Evolutionary conservation across 1,284 basidiomycete genomes (phyloP).

Genomic region (Ceratobasidium sp.): DNA sequence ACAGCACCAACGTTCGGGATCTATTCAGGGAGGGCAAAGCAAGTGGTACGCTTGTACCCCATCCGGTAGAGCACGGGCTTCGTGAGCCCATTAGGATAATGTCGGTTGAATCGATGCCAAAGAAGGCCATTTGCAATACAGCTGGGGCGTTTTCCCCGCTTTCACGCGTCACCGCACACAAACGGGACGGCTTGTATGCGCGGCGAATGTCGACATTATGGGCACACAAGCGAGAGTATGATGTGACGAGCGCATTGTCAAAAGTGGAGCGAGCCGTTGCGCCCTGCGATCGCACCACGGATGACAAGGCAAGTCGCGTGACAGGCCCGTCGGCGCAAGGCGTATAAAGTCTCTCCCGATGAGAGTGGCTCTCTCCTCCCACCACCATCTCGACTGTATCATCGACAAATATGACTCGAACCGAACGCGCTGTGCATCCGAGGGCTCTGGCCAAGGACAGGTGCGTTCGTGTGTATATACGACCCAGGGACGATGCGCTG

Average conservation of each 20-base stretch:
- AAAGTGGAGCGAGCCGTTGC: constrained; percentile 37
- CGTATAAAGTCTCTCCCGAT: constrained; percentile 6
- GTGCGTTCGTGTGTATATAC: constrained; percentile 46
- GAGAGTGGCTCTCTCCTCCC: not conserved
- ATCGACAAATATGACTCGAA: constrained; percentile 75
- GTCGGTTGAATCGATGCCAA: not conserved
- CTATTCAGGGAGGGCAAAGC: too few species aligned
- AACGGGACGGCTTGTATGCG: constrained; percentile 6
- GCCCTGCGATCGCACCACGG: constrained; percentile 18
- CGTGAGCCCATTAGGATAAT: too few species aligned
- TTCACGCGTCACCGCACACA: not conserved
- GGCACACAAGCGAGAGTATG: not conserved
- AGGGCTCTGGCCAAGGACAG: constrained; percentile 80
- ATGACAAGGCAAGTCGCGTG: constrained; percentile 23
- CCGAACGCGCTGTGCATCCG: constrained; percentile 77
- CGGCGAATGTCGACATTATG: constrained; percentile 8
- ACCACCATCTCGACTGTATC: constrained; percentile 47
- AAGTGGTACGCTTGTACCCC: too few species aligned
- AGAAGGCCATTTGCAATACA: not conserved
- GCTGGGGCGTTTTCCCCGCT: constrained; percentile 40
- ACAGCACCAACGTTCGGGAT: too few species aligned
- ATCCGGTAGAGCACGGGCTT: too few species aligned
- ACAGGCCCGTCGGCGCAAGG: not conserved
- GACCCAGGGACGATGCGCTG: not conserved
- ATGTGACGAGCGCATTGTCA: not conserved